Conservation (phyloP, 129 eudicot genomes). For the Scalesia atractyloides region DNA sequence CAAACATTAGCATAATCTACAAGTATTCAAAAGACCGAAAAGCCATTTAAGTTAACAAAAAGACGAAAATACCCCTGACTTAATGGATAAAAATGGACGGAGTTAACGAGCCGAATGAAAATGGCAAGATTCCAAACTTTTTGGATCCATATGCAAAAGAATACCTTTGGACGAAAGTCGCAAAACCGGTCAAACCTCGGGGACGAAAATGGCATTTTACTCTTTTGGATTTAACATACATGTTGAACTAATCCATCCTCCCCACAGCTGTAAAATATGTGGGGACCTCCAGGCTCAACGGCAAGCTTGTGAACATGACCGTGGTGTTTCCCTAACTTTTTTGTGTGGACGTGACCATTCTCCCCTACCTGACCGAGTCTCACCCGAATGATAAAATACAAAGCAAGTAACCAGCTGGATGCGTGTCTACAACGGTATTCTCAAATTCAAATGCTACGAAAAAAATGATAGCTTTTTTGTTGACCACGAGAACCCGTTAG, state of each 20-base stretch:
- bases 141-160: no score
- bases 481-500: no score
- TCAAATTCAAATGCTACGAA: not conserved
- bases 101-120: no score
- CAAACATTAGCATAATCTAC: no score
- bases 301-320: conserved; percentile 87
- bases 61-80: no score
- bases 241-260: conserved; percentile 88
- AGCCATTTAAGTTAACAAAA: no score
- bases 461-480: not conserved
- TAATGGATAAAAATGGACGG: no score
- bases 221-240: conserved; percentile 38
- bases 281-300: conserved; percentile 87
- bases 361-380: conserved; percentile 69
- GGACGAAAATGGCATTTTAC: no score
- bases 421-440: not conserved
- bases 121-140: no score
- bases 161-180: no score
- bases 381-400: conserved; percentile 48
- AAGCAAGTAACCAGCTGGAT: not conserved
- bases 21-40: no score
- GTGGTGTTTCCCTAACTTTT: conserved; percentile 74
- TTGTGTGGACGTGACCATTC: conserved; percentile 64
- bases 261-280: conserved; percentile 84
- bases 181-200: no score